These are phyloP conservation scores for Cajanus cajan DNA, from an alignment of 306 rosid genomes.

Conservation along the genomic window DNA sequence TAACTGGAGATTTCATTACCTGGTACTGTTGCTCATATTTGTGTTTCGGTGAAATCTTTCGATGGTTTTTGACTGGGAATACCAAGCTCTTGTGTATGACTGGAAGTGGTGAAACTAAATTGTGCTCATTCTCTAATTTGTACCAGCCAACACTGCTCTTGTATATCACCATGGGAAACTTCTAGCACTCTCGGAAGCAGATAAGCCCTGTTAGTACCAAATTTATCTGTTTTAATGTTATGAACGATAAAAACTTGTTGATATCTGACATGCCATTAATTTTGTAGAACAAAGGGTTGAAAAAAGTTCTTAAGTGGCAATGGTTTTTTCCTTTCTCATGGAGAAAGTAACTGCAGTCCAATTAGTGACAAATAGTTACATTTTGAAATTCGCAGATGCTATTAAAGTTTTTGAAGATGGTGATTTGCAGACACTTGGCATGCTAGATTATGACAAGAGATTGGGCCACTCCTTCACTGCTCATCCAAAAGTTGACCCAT, in stretches of 20 bases:
- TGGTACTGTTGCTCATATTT: neutral
- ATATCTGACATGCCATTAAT: neutral
- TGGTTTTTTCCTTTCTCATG: constrained; percentile 10
- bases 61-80: neutral
- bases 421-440: constrained; percentile 87
- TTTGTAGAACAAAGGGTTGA: constrained; percentile 1
- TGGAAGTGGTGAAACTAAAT: constrained; percentile 29
- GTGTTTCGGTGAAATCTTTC: neutral
- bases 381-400: constrained; percentile 60
- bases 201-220: constrained; percentile 82
- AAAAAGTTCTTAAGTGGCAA: neutral
- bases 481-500: constrained; percentile 97
- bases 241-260: neutral
- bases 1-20: neutral
- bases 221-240: constrained; percentile 12
- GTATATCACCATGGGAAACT: constrained; percentile 89
- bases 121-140: constrained; percentile 12
- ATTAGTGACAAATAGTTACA: constrained; percentile 2
- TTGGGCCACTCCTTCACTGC: constrained; percentile 88
- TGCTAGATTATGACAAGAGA: constrained; percentile 95
- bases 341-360: neutral
- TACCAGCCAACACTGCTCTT: constrained; percentile 86
- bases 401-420: constrained; percentile 95
- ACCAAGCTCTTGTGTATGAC: neutral
- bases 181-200: constrained; percentile 88